Base-by-base conservation (phyloP, 768 basidiomycete genomes). In the Leccinum broughii region DNA sequence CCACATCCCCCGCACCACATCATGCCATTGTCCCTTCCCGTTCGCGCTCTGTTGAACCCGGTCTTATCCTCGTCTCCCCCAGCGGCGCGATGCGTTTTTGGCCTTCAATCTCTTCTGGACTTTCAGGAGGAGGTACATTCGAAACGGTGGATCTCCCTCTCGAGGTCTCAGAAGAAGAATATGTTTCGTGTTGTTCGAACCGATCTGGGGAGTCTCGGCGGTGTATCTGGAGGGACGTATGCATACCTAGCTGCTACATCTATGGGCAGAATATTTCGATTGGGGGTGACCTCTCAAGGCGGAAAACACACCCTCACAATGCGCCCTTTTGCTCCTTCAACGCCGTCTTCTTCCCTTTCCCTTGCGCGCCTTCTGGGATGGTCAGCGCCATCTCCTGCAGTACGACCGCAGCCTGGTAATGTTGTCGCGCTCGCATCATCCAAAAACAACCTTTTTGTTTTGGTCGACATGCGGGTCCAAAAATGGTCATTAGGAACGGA, bases 21-120 rank as follows among this genome's bases (percentile, higher is more conserved):
- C 74, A 81, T 48, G 77, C 75, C 2, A 82, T 93, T 15, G 83
- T 92, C 22, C 89, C 91, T 15, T 80, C 84, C 13, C 84, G 90
- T 46, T 67, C 67, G 32, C 72, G 70, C 17, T 64, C 70, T 51
- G 46, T 73, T 11, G 95, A 98, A 75, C 95, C 95, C 3, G 94
- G 94, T 26, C 83, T 96, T 41, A 85, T 97, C 48, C 82, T 95
- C 55, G 76, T 92, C 54, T 89, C 89, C 8, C 76, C 83, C 6
- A 76, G 81, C 0, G 95, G 95, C 4, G 78, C 86, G 63, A 76
- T 93, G 57, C 85, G 91, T 39, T 91, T 92, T 71, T 98, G 95
- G 95, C 88, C 94, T 58, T 89, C 87, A 61, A 88, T 95, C 48
- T 87, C 87, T 4, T 90, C 88, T 60, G 91, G 91, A 15, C 82